Percentiles rank a stretch among this genome's conserved stretches.
Evolutionary conservation across 495 filamentous ascomycete species (phyloP).

Genomic region (Hyaloscypha variabilis): DNA sequence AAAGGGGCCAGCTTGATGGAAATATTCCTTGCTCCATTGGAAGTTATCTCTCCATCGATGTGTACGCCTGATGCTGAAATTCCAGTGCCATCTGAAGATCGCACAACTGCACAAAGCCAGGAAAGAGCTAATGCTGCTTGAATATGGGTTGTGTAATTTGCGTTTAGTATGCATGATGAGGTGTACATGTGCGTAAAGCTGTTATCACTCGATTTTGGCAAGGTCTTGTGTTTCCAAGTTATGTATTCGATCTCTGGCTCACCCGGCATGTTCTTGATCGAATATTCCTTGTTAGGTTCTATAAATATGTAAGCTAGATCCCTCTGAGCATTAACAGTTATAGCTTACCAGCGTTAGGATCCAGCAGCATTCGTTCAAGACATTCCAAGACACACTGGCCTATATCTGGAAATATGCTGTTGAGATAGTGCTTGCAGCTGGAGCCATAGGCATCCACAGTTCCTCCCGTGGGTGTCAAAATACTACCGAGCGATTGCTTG

Average conservation of each 20-base stretch:
- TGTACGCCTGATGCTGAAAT: background rate
- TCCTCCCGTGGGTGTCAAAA: slow-evolving; percentile 15
- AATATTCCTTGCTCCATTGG: too few relatives aligned
- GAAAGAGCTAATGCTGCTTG: background rate
- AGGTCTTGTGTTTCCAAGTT: background rate
- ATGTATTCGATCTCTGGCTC: background rate
- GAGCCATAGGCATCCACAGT: slow-evolving; percentile 5
- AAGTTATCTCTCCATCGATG: background rate
- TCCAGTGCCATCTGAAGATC: background rate
- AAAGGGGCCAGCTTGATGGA: background rate
- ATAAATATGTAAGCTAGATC: background rate
- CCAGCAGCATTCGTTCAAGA: background rate
- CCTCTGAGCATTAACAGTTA: too few relatives aligned
- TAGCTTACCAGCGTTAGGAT: background rate
- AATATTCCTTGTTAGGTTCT: too few relatives aligned
- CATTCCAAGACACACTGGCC: background rate
- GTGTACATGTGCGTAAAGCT: too few relatives aligned
- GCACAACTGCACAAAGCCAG: background rate
- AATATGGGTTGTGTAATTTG: background rate
- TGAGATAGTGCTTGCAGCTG: slow-evolving; percentile 17
- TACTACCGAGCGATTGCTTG: background rate
- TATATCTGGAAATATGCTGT: background rate
- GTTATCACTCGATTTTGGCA: background rate
- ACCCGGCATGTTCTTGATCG: too few relatives aligned
- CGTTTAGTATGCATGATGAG: background rate